These are phyloP conservation scores for Helotiales sp. DNA, from an alignment of 2,329 filamentous ascomycete species.

Conservation along the genomic window DNA sequence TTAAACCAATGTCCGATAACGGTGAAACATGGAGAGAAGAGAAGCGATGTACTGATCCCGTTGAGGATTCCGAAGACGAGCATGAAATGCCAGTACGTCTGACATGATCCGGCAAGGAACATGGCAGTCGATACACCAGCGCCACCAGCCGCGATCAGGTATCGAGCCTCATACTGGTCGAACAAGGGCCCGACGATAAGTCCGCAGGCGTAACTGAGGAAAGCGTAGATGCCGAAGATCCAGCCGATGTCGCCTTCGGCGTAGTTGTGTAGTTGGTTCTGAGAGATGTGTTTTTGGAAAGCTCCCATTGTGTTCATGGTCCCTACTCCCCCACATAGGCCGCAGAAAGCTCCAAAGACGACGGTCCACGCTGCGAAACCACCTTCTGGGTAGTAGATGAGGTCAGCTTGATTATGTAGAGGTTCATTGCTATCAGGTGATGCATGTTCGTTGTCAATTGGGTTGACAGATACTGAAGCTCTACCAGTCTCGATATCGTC, in stretches of 20 bases:
- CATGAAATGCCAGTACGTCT: conserved; percentile 64
- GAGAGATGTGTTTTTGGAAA: conserved; percentile 76
- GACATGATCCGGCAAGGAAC: conserved; percentile 16
- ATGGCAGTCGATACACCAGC: conserved; percentile 7
- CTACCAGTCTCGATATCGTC: neutral
- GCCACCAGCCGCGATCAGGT: conserved; percentile 37
- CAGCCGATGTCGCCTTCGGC: conserved; percentile 54
- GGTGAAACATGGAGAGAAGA: conserved; percentile 75
- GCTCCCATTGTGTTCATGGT: conserved; percentile 78
- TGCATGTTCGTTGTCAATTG: neutral
- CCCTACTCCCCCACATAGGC: conserved; percentile 73
- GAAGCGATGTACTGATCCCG: conserved; percentile 72
- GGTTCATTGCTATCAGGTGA: neutral
- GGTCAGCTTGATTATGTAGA: neutral
- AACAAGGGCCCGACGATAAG: conserved; percentile 23
- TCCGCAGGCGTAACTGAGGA: conserved; percentile 28
- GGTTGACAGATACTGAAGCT: neutral
- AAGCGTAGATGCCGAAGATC: conserved; percentile 54
- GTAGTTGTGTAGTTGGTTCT: conserved; percentile 63
- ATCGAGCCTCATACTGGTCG: conserved; percentile 32
- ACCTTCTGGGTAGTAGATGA: conserved; percentile 67
- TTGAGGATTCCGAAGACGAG: conserved; percentile 74
- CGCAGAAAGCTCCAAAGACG: conserved; percentile 79
- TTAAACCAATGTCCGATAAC: conserved; percentile 83
- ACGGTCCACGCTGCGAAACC: conserved; percentile 80